Evolutionary conservation across 2,329 filamentous ascomycete species (phyloP).

Genomic region (Sclerotinia sclerotiorum): DNA sequence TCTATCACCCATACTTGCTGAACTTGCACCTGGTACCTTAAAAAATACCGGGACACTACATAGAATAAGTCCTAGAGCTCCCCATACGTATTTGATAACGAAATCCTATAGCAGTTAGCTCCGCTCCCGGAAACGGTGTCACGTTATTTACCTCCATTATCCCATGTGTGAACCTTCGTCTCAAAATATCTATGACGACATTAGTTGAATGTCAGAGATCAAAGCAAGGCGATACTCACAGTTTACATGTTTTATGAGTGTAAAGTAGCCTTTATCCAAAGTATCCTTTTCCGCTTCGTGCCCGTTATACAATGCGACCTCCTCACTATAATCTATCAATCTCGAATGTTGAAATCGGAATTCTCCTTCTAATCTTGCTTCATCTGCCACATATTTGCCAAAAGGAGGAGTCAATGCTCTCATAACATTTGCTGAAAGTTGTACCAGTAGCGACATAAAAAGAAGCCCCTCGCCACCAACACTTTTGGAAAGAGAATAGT

Average conservation of each 20-base stretch:
- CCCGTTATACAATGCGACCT: conserved; percentile 87
- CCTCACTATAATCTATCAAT: conserved; percentile 93
- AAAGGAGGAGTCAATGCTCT: conserved; percentile 92
- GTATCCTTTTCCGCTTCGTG: conserved; percentile 95
- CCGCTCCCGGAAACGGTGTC: background rate
- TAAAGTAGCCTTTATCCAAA: conserved; percentile 97
- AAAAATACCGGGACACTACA: conserved; percentile 97
- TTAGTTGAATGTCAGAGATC: conserved; percentile 11
- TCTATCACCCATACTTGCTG: conserved; percentile 63
- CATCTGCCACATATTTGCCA: conserved; percentile 95
- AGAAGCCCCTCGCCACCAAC: conserved; percentile 96
- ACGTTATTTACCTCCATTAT: conserved; percentile 70
- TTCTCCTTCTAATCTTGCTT: conserved; percentile 90
- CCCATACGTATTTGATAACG: conserved; percentile 99
- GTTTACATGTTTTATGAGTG: conserved; percentile 98
- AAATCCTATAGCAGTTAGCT: conserved; percentile 60
- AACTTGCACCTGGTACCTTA: conserved; percentile 70
- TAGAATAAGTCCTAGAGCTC: conserved; percentile 82
- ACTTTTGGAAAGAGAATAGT: conserved; percentile 86
- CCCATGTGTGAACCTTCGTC: conserved; percentile 91
- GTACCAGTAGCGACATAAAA: conserved; percentile 91
- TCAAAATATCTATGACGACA: conserved; percentile 66
- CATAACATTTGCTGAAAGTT: conserved; percentile 89
- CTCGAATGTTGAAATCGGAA: conserved; percentile 94
- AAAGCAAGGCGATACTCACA: conserved; percentile 29